These are phyloP conservation scores for Babjeviella inositovora DNA, from an alignment of 805 yeast genomes.

Conservation along the genomic window DNA sequence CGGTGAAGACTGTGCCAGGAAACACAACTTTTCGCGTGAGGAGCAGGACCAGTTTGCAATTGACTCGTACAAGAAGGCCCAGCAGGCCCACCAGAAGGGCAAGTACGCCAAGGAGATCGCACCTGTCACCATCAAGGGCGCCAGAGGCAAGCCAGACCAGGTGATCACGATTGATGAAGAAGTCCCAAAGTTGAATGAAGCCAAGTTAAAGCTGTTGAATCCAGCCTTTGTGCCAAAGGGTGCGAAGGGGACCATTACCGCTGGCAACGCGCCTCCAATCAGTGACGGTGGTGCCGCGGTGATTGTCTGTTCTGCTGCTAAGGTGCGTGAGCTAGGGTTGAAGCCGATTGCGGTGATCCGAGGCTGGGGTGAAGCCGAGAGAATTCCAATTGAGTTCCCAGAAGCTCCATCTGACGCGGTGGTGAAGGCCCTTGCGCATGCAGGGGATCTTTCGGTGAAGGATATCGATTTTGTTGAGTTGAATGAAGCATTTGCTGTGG, in stretches of 20 bases:
- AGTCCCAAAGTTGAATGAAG: constrained; percentile 58
- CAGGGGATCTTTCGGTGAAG: constrained; percentile 38
- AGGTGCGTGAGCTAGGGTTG: constrained; percentile 72
- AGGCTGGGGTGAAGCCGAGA: constrained; percentile 99
- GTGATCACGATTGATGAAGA: constrained; percentile 74
- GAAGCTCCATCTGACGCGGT: constrained; percentile 91
- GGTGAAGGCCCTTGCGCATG: constrained; percentile 90
- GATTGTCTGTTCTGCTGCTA: constrained; percentile 68
- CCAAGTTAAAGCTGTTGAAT: constrained; percentile 67
- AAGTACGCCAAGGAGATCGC: constrained; percentile 21
- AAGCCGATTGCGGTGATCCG: constrained; percentile 79
- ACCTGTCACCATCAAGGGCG: constrained; percentile 48
- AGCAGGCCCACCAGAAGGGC: constrained; percentile 16
- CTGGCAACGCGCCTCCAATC: constrained; percentile 90
- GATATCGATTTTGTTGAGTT: constrained; percentile 87
- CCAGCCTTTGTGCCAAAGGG: constrained; percentile 92
- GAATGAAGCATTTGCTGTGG: constrained; percentile 96
- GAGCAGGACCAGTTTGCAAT: constrained; percentile 24
- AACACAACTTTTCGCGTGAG: constrained; percentile 19
- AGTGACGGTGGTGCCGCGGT: constrained; percentile 98
- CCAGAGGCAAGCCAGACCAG: constrained; percentile 79
- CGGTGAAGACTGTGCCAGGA: constrained; percentile 28
- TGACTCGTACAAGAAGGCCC: constrained; percentile 20
- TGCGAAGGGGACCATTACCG: constrained; percentile 93
- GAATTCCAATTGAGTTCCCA: constrained; percentile 88